These are phyloP conservation scores for Pseudevernia furfuracea DNA, from an alignment of 495 filamentous ascomycete species.

Conservation along the genomic window DNA sequence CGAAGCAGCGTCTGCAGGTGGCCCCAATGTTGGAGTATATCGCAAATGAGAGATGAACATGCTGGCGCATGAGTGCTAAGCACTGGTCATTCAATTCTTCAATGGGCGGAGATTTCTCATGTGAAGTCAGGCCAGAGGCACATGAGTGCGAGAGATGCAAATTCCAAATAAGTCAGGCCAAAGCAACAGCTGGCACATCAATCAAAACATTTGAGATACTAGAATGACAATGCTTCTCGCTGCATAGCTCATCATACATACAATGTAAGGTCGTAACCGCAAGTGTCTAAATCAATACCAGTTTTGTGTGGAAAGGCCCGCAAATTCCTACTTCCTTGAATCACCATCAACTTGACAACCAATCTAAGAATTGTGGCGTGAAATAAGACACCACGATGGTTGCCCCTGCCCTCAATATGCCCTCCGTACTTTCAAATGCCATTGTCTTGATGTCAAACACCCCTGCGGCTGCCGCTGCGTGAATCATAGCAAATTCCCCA, in stretches of 20 bases:
- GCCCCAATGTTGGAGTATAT: too few relatives aligned
- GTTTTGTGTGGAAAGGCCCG: neutral
- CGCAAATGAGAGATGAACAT: too few relatives aligned
- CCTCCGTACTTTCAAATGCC: slow-evolving; percentile 89
- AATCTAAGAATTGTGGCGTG: slow-evolving; percentile 85
- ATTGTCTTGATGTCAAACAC: slow-evolving; percentile 96
- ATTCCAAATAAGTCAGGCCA: neutral
- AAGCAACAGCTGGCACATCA: neutral
- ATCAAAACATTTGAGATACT: neutral
- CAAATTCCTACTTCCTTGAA: neutral
- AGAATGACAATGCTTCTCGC: neutral
- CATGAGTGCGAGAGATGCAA: neutral
- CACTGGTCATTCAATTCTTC: neutral
- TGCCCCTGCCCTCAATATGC: slow-evolving; percentile 86
- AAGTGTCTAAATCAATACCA: too few relatives aligned
- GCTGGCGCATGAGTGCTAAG: neutral
- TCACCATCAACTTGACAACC: slow-evolving; percentile 42
- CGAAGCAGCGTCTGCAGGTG: too few relatives aligned
- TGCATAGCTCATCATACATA: neutral
- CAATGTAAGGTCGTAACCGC: neutral
- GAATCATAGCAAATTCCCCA: slow-evolving; percentile 97
- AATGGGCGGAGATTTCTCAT: neutral
- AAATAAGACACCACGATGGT: slow-evolving; percentile 92
- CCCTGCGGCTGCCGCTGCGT: slow-evolving; percentile 88
- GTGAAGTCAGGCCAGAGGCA: neutral